Percentiles rank a stretch among this genome's conserved stretches.
phyloP scores from a whole-genome alignment of 75 land plant species.

The Cryptomeria japonica region DNA sequence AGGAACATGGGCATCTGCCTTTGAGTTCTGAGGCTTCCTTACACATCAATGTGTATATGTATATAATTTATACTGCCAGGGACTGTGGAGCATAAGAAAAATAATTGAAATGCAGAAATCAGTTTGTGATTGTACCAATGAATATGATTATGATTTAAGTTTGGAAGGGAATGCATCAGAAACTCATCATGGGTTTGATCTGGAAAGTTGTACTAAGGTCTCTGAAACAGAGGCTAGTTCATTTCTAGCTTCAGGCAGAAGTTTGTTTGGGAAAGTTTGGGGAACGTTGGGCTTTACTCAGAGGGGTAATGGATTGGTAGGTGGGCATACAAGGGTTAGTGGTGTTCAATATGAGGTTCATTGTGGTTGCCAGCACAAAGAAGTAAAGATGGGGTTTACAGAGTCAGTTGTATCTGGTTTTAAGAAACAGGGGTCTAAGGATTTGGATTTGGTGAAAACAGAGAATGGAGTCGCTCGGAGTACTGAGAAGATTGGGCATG shows the following conservation, averaged over 20 bases:
- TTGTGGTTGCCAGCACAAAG: background rate
- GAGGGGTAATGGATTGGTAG: background rate
- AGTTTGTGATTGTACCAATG: no score
- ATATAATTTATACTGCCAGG: no score
- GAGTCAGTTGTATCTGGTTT: background rate
- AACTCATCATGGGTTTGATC: background rate
- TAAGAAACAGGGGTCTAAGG: background rate
- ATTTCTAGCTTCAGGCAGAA: background rate
- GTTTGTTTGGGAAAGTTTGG: background rate
- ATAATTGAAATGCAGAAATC: no score
- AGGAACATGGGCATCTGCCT: background rate
- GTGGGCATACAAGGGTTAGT: background rate
- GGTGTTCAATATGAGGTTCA: background rate
- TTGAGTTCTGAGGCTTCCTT: background rate
- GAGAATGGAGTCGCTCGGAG: background rate
- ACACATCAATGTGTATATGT: background rate
- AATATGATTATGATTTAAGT: background rate
- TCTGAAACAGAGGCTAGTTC: background rate
- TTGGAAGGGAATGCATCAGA: background rate
- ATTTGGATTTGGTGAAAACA: background rate
- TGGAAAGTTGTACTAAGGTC: background rate
- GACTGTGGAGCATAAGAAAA: no score
- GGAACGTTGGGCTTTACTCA: background rate
- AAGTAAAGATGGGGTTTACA: background rate
- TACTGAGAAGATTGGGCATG: constrained; percentile 1